Conservation (phyloP, 768 basidiomycete species). For the Pleurotus giganteus region DNA sequence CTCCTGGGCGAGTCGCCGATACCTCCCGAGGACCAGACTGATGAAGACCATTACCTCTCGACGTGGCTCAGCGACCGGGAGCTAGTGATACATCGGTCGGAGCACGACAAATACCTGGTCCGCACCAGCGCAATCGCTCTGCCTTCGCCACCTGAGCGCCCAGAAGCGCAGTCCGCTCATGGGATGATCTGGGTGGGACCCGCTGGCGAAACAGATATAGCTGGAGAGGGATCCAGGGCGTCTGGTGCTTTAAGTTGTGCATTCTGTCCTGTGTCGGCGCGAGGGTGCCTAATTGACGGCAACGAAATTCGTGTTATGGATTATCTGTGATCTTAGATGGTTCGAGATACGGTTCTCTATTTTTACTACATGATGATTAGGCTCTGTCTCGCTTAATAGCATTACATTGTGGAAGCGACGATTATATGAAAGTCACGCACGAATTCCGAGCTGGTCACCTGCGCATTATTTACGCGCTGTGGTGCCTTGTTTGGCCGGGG, state of each 20-base stretch:
- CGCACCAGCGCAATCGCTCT: background rate
- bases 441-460: background rate
- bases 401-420: background rate
- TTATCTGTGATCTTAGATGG: background rate
- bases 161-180: background rate
- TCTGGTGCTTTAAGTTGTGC: background rate
- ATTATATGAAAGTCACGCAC: background rate
- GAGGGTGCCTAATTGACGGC: constrained; percentile 1
- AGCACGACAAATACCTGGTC: constrained; percentile 6
- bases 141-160: background rate
- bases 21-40: background rate
- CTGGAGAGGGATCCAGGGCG: background rate
- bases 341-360: background rate
- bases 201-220: background rate
- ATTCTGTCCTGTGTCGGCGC: background rate
- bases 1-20: constrained; percentile 5
- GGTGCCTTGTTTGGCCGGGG: background rate
- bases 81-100: constrained; percentile 1
- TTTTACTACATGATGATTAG: background rate
- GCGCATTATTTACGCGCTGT: background rate
- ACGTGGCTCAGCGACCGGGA: constrained; percentile 5
- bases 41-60: constrained; percentile 2
- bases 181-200: constrained; percentile 1
- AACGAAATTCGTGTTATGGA: constrained; percentile 7
- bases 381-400: background rate